These are phyloP conservation scores for Theileria parva DNA, from an alignment of 169 alveolate species.

Conservation along the genomic window DNA sequence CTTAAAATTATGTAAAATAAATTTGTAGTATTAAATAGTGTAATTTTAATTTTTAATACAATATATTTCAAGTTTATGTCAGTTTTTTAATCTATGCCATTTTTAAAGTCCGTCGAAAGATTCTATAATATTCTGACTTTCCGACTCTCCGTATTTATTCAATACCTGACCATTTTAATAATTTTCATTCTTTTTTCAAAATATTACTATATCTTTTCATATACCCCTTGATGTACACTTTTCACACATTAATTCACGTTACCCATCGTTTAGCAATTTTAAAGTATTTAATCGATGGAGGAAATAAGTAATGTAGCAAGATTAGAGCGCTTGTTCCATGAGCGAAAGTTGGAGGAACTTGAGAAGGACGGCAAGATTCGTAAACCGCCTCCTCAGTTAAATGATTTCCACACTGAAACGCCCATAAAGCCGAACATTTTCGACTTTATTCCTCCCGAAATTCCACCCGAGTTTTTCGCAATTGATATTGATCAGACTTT, in stretches of 20 bases:
- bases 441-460: constrained; percentile 22
- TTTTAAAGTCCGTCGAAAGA: not conserved
- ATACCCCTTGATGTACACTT: not conserved
- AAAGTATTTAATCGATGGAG: not conserved
- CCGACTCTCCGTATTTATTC: not conserved
- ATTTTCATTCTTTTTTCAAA: not conserved
- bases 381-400: not conserved
- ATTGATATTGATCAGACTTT: constrained; percentile 63
- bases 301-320: not conserved
- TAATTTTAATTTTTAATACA: too few relatives aligned
- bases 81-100: not conserved
- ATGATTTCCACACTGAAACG: not conserved
- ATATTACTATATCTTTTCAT: not conserved
- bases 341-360: not conserved
- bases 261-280: not conserved
- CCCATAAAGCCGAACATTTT: not conserved
- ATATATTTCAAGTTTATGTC: not conserved
- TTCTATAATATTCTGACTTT: constrained; percentile 1
- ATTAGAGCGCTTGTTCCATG: constrained; percentile 9
- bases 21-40: not conserved
- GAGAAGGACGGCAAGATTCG: not conserved
- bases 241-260: not conserved
- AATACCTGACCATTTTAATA: not conserved
- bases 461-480: constrained; percentile 60
- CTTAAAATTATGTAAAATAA: not conserved